Conservation (phyloP, 2,329 filamentous ascomycete genomes). For the Clonostachys byssicola region DNA sequence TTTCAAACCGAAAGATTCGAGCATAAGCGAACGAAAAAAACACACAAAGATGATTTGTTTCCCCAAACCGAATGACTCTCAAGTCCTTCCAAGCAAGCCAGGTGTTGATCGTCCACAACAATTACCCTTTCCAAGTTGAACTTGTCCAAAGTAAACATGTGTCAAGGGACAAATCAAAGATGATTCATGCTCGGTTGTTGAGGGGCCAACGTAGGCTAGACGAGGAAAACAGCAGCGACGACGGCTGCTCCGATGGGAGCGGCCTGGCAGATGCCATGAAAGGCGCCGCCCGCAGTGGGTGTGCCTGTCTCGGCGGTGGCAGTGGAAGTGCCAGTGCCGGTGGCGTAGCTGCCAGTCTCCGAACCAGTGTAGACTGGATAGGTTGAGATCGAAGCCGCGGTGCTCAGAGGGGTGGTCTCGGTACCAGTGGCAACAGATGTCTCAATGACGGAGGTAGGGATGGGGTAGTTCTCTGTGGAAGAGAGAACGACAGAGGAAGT, state of each 20-base stretch:
- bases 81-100: background rate
- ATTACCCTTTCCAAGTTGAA: background rate
- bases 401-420: background rate
- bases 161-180: background rate
- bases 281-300: conserved; percentile 17
- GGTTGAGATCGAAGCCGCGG: background rate
- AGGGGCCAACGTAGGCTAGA: conserved; percentile 9
- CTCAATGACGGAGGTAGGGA: background rate
- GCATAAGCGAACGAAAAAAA: no score
- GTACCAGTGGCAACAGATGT: background rate
- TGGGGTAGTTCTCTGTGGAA: background rate
- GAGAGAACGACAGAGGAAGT: background rate
- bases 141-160: background rate
- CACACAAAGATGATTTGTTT: no score
- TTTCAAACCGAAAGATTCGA: no score
- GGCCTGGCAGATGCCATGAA: conserved; percentile 9
- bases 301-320: conserved; percentile 6
- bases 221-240: conserved; percentile 15
- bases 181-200: background rate
- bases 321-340: conserved; percentile 6
- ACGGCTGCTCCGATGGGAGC: conserved; percentile 16
- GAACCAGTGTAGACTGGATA: background rate
- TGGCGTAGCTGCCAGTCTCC: background rate
- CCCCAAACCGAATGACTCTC: no score
- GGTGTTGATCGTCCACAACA: background rate